Evolutionary conservation across 1,284 basidiomycete species (phyloP).

Genomic region (Puccinia coronata): DNA sequence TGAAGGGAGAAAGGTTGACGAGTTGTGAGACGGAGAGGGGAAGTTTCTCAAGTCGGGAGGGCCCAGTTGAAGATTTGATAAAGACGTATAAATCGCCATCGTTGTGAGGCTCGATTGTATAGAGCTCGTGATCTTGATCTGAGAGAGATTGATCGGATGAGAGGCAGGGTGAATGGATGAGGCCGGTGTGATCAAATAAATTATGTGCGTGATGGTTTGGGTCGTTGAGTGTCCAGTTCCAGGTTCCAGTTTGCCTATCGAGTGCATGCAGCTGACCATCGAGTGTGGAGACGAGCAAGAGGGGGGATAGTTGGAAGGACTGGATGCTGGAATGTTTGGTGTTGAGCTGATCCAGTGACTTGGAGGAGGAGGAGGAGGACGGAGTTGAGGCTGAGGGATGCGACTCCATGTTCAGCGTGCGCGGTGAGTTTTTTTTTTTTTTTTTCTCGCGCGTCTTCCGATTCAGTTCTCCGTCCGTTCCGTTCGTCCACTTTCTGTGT

Average conservation of each 20-base stretch:
- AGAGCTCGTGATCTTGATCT: slow-evolving; percentile 65
- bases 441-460: no score
- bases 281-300: slow-evolving; percentile 80
- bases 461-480: no score
- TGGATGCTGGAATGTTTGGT: slow-evolving; percentile 10
- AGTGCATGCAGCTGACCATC: slow-evolving; percentile 86
- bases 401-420: background rate
- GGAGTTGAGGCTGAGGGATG: slow-evolving; percentile 8
- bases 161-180: slow-evolving; percentile 50
- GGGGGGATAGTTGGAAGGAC: slow-evolving; percentile 58
- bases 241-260: slow-evolving; percentile 73
- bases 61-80: slow-evolving; percentile 63
- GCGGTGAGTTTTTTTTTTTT: no score
- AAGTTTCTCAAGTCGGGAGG: slow-evolving; percentile 70
- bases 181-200: slow-evolving; percentile 42
- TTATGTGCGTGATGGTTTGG: slow-evolving; percentile 60
- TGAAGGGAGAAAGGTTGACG: slow-evolving; percentile 82
- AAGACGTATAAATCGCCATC: slow-evolving; percentile 80
- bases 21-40: slow-evolving; percentile 82
- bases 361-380: background rate
- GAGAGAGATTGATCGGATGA: slow-evolving; percentile 42
- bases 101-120: slow-evolving; percentile 85
- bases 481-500: no score
- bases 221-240: slow-evolving; percentile 75
- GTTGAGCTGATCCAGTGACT: background rate